These are phyloP conservation scores for Alternaria sp. DNA, from an alignment of 2,329 filamentous ascomycete species.

Conservation along the genomic window DNA sequence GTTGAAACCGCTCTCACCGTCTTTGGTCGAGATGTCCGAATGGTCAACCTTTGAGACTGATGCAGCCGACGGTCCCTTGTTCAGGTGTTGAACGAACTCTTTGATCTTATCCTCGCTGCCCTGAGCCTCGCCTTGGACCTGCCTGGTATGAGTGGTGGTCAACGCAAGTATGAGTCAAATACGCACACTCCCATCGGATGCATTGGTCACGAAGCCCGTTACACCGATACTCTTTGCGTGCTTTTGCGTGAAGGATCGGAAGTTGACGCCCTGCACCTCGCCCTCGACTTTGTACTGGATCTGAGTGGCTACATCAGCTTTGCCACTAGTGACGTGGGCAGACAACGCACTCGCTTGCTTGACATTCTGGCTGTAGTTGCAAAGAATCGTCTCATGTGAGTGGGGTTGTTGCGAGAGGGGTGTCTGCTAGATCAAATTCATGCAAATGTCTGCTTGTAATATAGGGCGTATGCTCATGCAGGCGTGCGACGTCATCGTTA, in stretches of 20 bases:
- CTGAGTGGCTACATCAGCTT: slow-evolving; percentile 38
- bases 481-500: slow-evolving; percentile 14
- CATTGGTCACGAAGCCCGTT: slow-evolving; percentile 56
- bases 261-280: slow-evolving; percentile 59
- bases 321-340: slow-evolving; percentile 6
- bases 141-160: slow-evolving; percentile 14
- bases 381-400: slow-evolving; percentile 33
- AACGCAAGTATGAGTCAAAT: neutral
- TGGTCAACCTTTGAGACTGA: slow-evolving; percentile 77
- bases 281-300: slow-evolving; percentile 57
- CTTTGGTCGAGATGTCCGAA: slow-evolving; percentile 67
- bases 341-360: slow-evolving; percentile 40
- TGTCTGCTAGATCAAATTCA: neutral
- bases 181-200: slow-evolving; percentile 53
- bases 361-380: slow-evolving; percentile 41
- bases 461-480: neutral
- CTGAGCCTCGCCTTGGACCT: slow-evolving; percentile 93
- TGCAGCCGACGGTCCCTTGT: slow-evolving; percentile 74
- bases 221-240: slow-evolving; percentile 53
- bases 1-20: slow-evolving; percentile 71
- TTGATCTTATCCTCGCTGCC: slow-evolving; percentile 69
- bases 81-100: slow-evolving; percentile 75
- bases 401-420: neutral
- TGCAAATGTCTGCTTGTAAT: neutral
- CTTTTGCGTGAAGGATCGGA: slow-evolving; percentile 54